phyloP scores from a whole-genome alignment of 2,329 filamentous ascomycete species.

The Helotiales sp. region DNA sequence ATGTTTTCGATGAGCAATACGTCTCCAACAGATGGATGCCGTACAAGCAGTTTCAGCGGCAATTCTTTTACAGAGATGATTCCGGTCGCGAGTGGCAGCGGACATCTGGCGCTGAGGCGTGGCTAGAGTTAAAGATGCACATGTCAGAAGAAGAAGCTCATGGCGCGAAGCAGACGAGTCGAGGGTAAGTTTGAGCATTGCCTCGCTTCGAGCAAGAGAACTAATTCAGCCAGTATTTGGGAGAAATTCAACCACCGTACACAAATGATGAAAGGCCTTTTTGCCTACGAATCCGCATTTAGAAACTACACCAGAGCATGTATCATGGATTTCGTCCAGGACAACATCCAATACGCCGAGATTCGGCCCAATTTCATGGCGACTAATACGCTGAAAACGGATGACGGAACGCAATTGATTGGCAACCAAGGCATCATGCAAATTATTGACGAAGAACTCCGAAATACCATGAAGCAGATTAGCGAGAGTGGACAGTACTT shows the following conservation, averaged over 20 bases:
- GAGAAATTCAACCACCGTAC: slow-evolving; percentile 71
- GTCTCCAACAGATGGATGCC: slow-evolving; percentile 51
- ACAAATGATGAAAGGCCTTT: slow-evolving; percentile 73
- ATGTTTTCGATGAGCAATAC: slow-evolving; percentile 58
- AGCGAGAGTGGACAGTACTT: slow-evolving; percentile 52
- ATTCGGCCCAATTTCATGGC: slow-evolving; percentile 71
- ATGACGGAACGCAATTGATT: slow-evolving; percentile 59
- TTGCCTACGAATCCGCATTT: slow-evolving; percentile 70
- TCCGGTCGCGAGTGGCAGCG: slow-evolving; percentile 39
- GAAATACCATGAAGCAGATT: slow-evolving; percentile 51
- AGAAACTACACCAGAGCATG: slow-evolving; percentile 62
- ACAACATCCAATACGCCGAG: slow-evolving; percentile 74
- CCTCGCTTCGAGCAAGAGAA: not conserved
- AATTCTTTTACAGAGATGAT: slow-evolving; percentile 43
- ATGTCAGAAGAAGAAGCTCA: slow-evolving; percentile 67
- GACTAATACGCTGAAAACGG: slow-evolving; percentile 62
- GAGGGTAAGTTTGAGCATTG: slow-evolving; percentile 53
- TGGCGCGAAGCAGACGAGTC: slow-evolving; percentile 50
- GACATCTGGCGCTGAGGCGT: slow-evolving; percentile 50
- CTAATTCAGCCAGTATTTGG: slow-evolving; percentile 51
- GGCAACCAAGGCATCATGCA: slow-evolving; percentile 64
- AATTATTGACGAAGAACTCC: slow-evolving; percentile 62
- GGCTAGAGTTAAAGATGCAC: slow-evolving; percentile 66
- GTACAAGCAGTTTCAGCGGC: slow-evolving; percentile 50
- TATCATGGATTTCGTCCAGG: slow-evolving; percentile 64